Base-by-base conservation (phyloP, 495 filamentous ascomycete species). In the Paragyromitra xinjiangensis region DNA sequence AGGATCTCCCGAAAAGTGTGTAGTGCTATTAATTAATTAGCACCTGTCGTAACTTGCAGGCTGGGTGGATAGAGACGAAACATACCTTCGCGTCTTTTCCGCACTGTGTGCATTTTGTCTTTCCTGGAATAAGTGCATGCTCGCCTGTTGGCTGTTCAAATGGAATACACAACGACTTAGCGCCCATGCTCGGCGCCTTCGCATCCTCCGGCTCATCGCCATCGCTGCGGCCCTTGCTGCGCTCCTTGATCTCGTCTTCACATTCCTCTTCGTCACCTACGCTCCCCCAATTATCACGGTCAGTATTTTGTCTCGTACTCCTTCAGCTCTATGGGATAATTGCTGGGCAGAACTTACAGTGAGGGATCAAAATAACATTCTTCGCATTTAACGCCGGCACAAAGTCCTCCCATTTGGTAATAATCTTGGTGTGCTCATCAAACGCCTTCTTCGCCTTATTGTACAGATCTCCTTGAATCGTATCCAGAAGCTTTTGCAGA, bases 151-250 rank as follows among this genome's bases (percentile, higher is more conserved):
- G 94, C 87, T 98, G 95, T 77, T 98, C 93, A 82, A 97, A 97
- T 24, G 96, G 95, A 87, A 99, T 98, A 84, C 95, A 99, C 81
- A 99, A 87, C 75, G 90, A 92, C 90, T 99, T 99, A 81, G 95
- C 96, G 74, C 95, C 95, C 96, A 98, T 98, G 77, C 89, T 91
- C 59, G 96, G 95, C 22, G 92, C 92, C 81, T 90, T 91, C 79
- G 92, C 87, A 81, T 94, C 93, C 77, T 93, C 90, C 12, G 93
- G 89, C 45, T 86, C 88, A 63, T 90, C 91, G 66, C 92, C 89
- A 80, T 91, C 89, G 14, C 87, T 87, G 81, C 89, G 92, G 64
- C 92, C 89, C 26, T 90, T 91, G 76, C 92, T 95, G 83, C 91
- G 84, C 56, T 96, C 93, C 87, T 99, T 99, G 86, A 99, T 92